phyloP scores from a whole-genome alignment of 2,329 filamentous ascomycete species.

The Xylariaceae sp. region DNA sequence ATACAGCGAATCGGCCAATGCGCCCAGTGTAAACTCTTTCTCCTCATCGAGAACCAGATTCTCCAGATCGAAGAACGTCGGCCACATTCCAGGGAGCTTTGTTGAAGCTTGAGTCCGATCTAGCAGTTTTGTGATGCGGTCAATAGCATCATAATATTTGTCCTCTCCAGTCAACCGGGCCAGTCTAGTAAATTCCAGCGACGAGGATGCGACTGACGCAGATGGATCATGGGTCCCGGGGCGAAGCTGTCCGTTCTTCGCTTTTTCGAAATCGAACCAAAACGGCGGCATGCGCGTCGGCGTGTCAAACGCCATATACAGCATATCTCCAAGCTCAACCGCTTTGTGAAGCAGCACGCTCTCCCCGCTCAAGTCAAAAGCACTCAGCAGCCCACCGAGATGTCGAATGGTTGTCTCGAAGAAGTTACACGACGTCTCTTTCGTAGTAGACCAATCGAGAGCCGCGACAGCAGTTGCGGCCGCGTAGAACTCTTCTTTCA shows the following conservation, averaged over 20 bases:
- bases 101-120: conserved; percentile 70
- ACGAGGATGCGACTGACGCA: conserved; percentile 66
- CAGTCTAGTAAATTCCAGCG: conserved; percentile 74
- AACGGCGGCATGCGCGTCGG: conserved; percentile 53
- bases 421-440: conserved; percentile 44
- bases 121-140: conserved; percentile 71
- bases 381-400: conserved; percentile 50
- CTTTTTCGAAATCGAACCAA: conserved; percentile 52
- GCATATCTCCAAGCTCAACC: conserved; percentile 52
- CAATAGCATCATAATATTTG: conserved; percentile 77
- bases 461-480: conserved; percentile 51
- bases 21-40: conserved; percentile 45
- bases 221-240: conserved; percentile 48
- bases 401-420: conserved; percentile 55
- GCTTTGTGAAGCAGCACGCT: conserved; percentile 50
- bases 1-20: conserved; percentile 52
- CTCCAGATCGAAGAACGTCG: conserved; percentile 66
- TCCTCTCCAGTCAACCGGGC: conserved; percentile 74
- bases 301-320: conserved; percentile 55
- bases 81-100: conserved; percentile 75
- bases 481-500: conserved; percentile 55
- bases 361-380: conserved; percentile 49
- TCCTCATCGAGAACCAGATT: conserved; percentile 51
- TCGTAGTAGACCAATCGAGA: conserved; percentile 55
- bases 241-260: conserved; percentile 43